Evolutionary conservation across 345 rosid genomes (phyloP), one percentile per base, ranked within the genome.

Genomic region (Salix caprea): DNA sequence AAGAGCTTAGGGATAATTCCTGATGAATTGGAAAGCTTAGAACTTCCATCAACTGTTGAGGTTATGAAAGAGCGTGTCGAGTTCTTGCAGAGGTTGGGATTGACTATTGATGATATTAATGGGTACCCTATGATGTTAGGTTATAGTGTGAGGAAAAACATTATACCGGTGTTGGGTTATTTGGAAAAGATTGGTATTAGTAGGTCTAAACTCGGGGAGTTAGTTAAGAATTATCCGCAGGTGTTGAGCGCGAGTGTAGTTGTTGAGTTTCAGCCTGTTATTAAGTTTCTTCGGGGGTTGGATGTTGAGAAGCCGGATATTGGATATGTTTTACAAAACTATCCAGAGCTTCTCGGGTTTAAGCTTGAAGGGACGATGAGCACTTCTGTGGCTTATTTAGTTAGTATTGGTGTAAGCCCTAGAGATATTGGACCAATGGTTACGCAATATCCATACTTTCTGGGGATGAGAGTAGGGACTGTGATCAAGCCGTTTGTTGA

Each of bases 341-440:
- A 95, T 81, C 99, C 97, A 0, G 97, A 95, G 85, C 85, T 95
- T 21, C 77, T 95, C 26, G 99, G 99, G 82, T 95, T 91, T 83
- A 95, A 95, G 86, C 92, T 91, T 7, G 99, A 95, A 86, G 97
- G 99, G 39, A 95, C 97, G 0, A 88, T 91, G 91, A 95, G 97
- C 67, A 93, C 97, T 9, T 91, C 97, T 1, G 99, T 95, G 37
- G 97, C 96, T 36, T 95, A 91, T 88, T 89, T 93, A 74, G 93
- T 93, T 21, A 93, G 97, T 69, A 93, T 91, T 10, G 97, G 99
- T 82, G 97, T 95, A 76, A 84, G 83, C 79, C 97, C 96, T 50
- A 87, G 99, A 71, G 99, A 95, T 72, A 90, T 93, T 48, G 97
- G 99, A 78, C 97, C 99, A 11, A 90, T 91, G 97, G 94, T 91